Conservation (phyloP, 2,329 filamentous ascomycete species). For the Aspergillus transmontanensis region DNA sequence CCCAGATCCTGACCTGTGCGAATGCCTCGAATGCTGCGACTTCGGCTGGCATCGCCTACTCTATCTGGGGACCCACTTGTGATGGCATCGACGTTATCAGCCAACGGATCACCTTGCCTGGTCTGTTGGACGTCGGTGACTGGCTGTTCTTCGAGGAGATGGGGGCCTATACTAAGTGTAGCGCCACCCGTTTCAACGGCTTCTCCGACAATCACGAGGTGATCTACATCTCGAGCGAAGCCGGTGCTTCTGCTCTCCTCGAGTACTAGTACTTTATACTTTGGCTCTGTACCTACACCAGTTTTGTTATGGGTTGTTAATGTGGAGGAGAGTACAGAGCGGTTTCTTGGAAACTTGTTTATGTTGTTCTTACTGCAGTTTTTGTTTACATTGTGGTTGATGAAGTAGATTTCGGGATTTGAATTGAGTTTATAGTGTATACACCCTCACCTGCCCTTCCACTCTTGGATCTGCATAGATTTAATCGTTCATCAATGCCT, state of each 20-base stretch:
- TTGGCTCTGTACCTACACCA: slow-evolving; percentile 2
- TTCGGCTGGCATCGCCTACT: slow-evolving; percentile 72
- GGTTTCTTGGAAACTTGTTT: background rate
- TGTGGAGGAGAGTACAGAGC: background rate
- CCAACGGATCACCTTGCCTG: slow-evolving; percentile 74
- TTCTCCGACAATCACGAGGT: slow-evolving; percentile 92
- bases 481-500: background rate
- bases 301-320: slow-evolving; percentile 6
- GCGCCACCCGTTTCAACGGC: slow-evolving; percentile 95
- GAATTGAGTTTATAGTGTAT: background rate
- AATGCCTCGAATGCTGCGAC: slow-evolving; percentile 43
- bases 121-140: slow-evolving; percentile 85
- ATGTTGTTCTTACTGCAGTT: slow-evolving; percentile 3
- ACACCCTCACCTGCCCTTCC: background rate
- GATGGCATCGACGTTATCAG: slow-evolving; percentile 96
- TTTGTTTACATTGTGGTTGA: slow-evolving; percentile 2
- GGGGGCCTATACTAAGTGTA: slow-evolving; percentile 98
- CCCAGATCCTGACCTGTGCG: slow-evolving; percentile 73
- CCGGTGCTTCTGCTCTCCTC: slow-evolving; percentile 76
- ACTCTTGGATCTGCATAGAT: background rate
- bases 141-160: slow-evolving; percentile 99
- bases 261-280: slow-evolving; percentile 38
- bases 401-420: slow-evolving; percentile 11
- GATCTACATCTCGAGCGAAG: slow-evolving; percentile 93
- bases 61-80: slow-evolving; percentile 96